Percentiles rank a stretch among this genome's conserved stretches.
Conservation (phyloP, 768 basidiomycete species). For the Lactifluus volemus region DNA sequence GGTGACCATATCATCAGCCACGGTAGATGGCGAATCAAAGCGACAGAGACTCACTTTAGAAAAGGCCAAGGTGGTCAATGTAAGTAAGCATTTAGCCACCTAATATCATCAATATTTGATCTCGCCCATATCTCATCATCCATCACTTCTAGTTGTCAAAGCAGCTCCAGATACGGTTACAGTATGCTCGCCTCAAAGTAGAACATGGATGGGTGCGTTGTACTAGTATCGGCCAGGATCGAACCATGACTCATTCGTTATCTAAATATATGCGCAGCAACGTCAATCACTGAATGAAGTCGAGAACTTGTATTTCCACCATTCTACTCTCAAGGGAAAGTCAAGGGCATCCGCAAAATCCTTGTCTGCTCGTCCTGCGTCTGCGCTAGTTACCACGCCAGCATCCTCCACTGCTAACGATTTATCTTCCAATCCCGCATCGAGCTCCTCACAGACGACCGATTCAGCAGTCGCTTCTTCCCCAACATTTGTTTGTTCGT, state of each 20-base stretch:
- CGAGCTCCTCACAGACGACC: neutral
- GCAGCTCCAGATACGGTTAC: constrained; percentile 63
- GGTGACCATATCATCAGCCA: constrained; percentile 6
- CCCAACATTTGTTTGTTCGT: neutral
- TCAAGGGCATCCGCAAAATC: constrained; percentile 22
- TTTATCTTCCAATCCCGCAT: neutral
- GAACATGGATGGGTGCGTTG: constrained; percentile 70
- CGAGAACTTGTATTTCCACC: constrained; percentile 71
- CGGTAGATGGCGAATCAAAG: constrained; percentile 23
- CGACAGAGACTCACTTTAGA: constrained; percentile 42
- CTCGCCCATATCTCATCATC: neutral
- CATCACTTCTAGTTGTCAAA: constrained; percentile 43
- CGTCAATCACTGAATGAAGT: constrained; percentile 71
- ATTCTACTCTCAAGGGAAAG: constrained; percentile 39
- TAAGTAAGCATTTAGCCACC: constrained; percentile 24
- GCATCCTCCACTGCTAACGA: neutral
- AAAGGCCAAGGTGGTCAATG: constrained; percentile 49
- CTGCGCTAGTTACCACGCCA: constrained; percentile 18
- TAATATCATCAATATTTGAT: neutral
- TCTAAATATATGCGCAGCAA: constrained; percentile 37
- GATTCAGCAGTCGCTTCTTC: neutral
- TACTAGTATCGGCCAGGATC: neutral
- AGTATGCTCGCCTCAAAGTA: constrained; percentile 68
- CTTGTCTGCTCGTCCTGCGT: constrained; percentile 19
- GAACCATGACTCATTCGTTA: neutral